Conservation (phyloP, 1,284 basidiomycete species). For the Ceratobasidium sp. region DNA sequence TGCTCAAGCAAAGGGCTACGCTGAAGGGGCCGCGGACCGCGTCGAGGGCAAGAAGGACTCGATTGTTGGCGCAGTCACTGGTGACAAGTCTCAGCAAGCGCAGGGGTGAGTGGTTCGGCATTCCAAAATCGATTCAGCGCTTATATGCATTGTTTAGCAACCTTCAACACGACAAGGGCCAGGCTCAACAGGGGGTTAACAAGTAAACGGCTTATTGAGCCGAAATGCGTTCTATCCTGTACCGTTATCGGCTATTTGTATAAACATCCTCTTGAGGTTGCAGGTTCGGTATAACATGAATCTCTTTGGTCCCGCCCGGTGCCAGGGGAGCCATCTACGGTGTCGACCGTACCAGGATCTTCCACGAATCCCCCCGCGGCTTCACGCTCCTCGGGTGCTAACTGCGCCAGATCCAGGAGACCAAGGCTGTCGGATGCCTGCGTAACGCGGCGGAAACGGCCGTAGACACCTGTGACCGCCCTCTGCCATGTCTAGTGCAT, state of each 20-base stretch:
- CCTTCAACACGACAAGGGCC: conserved; percentile 68
- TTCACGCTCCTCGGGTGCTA: conserved; percentile 21
- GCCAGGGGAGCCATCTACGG: too few species aligned
- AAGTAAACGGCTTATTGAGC: neutral
- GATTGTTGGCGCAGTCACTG: conserved; percentile 70
- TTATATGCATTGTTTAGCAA: conserved; percentile 57
- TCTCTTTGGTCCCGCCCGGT: too few species aligned
- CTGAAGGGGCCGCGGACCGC: conserved; percentile 69
- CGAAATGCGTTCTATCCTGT: neutral
- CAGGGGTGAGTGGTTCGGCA: conserved; percentile 59
- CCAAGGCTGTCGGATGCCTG: conserved; percentile 45
- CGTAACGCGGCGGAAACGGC: conserved; percentile 46
- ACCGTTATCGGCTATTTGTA: too few species aligned
- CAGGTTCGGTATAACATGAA: too few species aligned
- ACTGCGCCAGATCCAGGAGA: conserved; percentile 44
- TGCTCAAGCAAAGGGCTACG: conserved; percentile 65
- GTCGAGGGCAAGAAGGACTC: conserved; percentile 73
- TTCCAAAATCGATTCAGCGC: neutral
- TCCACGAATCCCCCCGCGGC: neutral
- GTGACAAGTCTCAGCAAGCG: conserved; percentile 70
- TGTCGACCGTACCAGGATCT: too few species aligned
- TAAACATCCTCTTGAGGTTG: too few species aligned
- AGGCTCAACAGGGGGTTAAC: conserved; percentile 60
- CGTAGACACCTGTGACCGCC: conserved; percentile 47
- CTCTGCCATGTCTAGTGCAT: conserved; percentile 45